Evolutionary conservation across 148 eudicot genomes (phyloP), one percentile per base, ranked within the genome.

Genomic region (Polygonum aviculare): DNA sequence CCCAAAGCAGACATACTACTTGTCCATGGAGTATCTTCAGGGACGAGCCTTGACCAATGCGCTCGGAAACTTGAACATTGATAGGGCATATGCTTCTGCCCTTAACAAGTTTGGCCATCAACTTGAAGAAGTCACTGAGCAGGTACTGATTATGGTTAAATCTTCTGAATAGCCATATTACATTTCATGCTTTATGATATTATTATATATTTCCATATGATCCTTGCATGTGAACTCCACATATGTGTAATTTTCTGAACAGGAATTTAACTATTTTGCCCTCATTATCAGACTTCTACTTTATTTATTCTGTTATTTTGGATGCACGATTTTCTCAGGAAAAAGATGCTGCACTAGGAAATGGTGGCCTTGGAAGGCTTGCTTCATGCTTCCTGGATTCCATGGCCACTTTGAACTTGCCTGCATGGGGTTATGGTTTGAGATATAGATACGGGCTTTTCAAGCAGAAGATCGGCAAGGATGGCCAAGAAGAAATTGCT

Each of bases 311-410:
- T 78, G 54, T 31, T 65, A 71, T 70, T 26, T 15, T 65, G 44
- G 74, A 72, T 41, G 35, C 81, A 59, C 69, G 4, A 70, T 72
- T 74, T 19, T 85, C 78, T 36, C 76, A 96, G 99, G 99, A 96
- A 81, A 91, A 86, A 86, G 99, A 96, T 85, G 98, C 98, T 76
- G 99, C 99, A 38, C 91, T 96, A n/a, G 99, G 99, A 81, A 96
- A 96, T 81, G 99, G 99, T 75, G 99, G 99, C 78, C 86, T 96
- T 11, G 99, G 98, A 78, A 93, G 99, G 82, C 98, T 96, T 77
- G 98, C 99, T 73, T 93, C 99, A 8, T 96, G 99, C 82, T 93
- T 93, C 79, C 81, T 96, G 33, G 99, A 96, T 85, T 96, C 99
- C 49, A 91, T 96, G 99, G 99, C 98, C 73, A 96, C 99, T 2